Evolutionary conservation across 139 green algal species (phyloP).

Genomic region (Chlorella sp.): DNA sequence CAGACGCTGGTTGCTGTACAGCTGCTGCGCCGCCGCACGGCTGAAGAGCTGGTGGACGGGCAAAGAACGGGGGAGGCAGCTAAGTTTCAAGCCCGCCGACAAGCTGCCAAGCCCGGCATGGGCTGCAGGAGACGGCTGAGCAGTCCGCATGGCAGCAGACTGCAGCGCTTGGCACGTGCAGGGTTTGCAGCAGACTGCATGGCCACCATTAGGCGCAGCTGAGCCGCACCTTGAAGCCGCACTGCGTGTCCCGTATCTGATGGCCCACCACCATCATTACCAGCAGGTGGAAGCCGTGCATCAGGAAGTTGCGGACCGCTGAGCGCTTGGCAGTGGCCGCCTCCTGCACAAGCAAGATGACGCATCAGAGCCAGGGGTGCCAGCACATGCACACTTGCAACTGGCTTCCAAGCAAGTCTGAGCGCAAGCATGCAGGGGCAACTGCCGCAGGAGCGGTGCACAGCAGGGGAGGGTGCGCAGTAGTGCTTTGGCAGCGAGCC

Average conservation of each 20-base stretch:
- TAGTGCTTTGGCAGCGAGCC: background rate
- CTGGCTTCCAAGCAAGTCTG: background rate
- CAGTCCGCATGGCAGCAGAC: no score
- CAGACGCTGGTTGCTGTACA: conserved; percentile 92
- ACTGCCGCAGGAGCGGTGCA: background rate
- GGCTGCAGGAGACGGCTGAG: no score
- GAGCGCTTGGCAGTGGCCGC: conserved; percentile 66
- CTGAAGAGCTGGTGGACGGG: conserved; percentile 80
- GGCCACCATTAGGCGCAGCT: background rate
- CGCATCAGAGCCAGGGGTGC: background rate
- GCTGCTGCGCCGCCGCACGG: conserved; percentile 65
- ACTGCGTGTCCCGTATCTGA: conserved; percentile 88
- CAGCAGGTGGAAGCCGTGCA: conserved; percentile 89
- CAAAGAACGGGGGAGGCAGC: background rate
- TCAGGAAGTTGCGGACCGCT: conserved; percentile 86
- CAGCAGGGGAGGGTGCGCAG: background rate
- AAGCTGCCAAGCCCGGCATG: no score
- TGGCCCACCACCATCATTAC: conserved; percentile 83
- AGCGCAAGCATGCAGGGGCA: background rate
- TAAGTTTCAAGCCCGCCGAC: background rate
- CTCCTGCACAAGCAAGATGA: conserved; percentile 19
- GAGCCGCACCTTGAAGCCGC: conserved; percentile 91
- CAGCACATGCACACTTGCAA: background rate
- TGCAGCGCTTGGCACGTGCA: background rate
- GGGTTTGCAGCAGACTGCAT: background rate